phyloP scores from a whole-genome alignment of 495 filamentous ascomycete genomes.

The Parathielavia hyrcaniae region DNA sequence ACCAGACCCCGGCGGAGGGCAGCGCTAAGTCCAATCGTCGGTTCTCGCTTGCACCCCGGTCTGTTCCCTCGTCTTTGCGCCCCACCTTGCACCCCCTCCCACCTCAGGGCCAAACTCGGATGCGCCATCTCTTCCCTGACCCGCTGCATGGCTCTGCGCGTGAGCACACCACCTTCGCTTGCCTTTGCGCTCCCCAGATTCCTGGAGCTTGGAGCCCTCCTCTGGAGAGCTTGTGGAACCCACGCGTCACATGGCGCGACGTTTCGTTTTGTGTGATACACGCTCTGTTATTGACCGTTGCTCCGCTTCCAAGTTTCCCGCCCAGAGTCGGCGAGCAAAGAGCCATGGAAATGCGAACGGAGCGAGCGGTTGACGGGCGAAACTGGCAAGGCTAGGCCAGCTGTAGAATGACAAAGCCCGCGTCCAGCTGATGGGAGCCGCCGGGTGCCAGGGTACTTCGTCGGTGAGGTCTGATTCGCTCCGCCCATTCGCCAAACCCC shows the following conservation, averaged over 20 bases:
- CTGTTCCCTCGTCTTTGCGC: slow-evolving; percentile 16
- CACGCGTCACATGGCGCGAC: slow-evolving; percentile 27
- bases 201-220: slow-evolving; percentile 9
- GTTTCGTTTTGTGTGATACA: slow-evolving; percentile 3
- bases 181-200: slow-evolving; percentile 25
- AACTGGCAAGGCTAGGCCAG: neutral
- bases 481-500: slow-evolving; percentile 3
- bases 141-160: slow-evolving; percentile 11
- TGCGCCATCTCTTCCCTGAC: slow-evolving; percentile 13
- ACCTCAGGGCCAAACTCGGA: slow-evolving; percentile 17
- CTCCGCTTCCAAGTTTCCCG: neutral
- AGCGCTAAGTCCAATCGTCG: slow-evolving; percentile 3
- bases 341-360: neutral
- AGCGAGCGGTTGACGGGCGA: neutral
- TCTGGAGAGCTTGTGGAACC: slow-evolving; percentile 14
- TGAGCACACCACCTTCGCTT: slow-evolving; percentile 28
- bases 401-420: neutral
- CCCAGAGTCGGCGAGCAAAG: neutral
- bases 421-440: neutral
- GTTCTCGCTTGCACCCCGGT: slow-evolving; percentile 6
- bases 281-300: neutral
- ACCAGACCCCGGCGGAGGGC: neutral
- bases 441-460: neutral
- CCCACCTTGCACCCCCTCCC: slow-evolving; percentile 18
- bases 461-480: slow-evolving; percentile 6